phyloP scores from a whole-genome alignment of 2,329 filamentous ascomycete genomes.

The Alternaria longipes region DNA sequence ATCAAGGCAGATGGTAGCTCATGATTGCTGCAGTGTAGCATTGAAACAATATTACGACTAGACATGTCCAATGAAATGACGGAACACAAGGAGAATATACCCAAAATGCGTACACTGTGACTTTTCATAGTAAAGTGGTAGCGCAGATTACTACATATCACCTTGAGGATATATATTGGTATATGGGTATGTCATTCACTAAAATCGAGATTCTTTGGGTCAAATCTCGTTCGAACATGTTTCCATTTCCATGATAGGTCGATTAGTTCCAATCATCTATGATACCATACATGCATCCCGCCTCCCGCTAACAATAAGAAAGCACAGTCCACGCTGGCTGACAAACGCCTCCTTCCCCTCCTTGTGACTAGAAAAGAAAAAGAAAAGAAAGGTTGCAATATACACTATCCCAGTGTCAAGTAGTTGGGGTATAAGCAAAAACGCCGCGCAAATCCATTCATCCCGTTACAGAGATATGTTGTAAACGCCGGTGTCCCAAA shows the following conservation, averaged over 20 bases:
- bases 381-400: constrained; percentile 19
- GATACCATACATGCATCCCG: not conserved
- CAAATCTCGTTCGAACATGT: not conserved
- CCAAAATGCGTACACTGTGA: not conserved
- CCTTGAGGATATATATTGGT: not conserved
- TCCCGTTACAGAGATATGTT: not conserved
- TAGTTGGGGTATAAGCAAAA: constrained; percentile 35
- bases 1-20: not conserved
- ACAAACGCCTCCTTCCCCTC: constrained; percentile 10
- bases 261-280: not conserved
- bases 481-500: not conserved
- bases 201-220: not conserved
- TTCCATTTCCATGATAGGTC: constrained; percentile 10
- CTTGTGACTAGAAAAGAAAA: not conserved
- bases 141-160: not conserved
- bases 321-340: constrained; percentile 7
- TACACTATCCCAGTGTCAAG: constrained; percentile 36
- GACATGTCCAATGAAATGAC: constrained; percentile 21
- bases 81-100: not conserved
- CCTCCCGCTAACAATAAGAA: not conserved
- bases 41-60: constrained; percentile 12
- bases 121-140: not conserved
- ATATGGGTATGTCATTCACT: not conserved
- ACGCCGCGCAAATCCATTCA: not conserved
- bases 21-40: constrained; percentile 3